Evolutionary conservation across 257 asterid genomes (phyloP).

Genomic region (Ehretia macrophylla): DNA sequence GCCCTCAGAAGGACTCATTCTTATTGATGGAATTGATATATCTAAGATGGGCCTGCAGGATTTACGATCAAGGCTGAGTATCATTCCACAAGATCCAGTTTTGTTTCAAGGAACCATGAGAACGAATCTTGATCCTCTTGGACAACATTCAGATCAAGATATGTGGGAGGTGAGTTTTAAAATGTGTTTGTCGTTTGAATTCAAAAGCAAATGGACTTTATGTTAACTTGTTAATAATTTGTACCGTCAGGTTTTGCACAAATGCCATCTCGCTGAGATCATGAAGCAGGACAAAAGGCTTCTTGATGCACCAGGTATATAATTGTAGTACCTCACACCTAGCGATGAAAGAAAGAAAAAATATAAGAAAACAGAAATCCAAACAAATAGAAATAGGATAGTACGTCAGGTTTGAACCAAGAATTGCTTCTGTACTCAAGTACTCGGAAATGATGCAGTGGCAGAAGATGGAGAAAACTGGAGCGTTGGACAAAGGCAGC

Average conservation of each 20-base stretch:
- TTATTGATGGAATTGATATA: constrained; percentile 64
- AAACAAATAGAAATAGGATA: no score
- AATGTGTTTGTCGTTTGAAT: not conserved
- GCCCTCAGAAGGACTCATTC: constrained; percentile 57
- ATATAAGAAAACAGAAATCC: not conserved
- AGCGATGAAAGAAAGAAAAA: no score
- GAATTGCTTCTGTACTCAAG: not conserved
- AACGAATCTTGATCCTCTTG: constrained; percentile 67
- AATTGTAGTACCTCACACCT: no score
- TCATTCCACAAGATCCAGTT: constrained; percentile 84
- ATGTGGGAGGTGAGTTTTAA: constrained; percentile 63
- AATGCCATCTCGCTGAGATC: constrained; percentile 59
- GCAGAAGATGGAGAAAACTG: constrained; percentile 88
- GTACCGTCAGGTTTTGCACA: constrained; percentile 57
- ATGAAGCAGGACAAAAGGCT: constrained; percentile 61
- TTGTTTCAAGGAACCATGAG: constrained; percentile 79
- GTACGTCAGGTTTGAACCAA: no score
- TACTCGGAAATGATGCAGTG: constrained; percentile 33
- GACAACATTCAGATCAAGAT: constrained; percentile 54
- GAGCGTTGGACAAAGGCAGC: constrained; percentile 87
- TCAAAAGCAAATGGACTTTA: not conserved
- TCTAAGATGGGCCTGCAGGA: constrained; percentile 65
- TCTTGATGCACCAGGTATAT: constrained; percentile 70
- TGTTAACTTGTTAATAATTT: not conserved
- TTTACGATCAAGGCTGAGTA: constrained; percentile 62